Base-by-base conservation (phyloP, 257 asterid genomes). In the Paraleonurus japonicus region DNA sequence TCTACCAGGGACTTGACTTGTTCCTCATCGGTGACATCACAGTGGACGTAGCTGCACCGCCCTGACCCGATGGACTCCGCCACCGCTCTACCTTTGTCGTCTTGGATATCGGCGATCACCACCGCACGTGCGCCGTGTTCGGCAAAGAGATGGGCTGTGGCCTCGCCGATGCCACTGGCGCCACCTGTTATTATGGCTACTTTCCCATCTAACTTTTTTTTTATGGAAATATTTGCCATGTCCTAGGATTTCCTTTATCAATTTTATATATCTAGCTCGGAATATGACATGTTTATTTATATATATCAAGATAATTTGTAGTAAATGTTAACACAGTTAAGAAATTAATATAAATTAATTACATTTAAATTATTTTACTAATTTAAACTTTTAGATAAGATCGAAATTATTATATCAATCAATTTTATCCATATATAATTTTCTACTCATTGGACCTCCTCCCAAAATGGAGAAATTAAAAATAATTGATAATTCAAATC, bases 11-110 rank as follows among this genome's bases (percentile, higher is more conserved):
- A 30, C 32, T 74, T 61, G 9, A 81, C 89, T 53, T 87, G 86
- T n/a, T 78, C 80, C 63, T 85, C 90, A 4, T 85, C 81, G 39
- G 81, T 2, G 4, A 84, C 86, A 45, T 86, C 88, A 33, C 92
- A 84, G 3, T 66, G 72, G n/a, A 72, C 11, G 74, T 67, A 87
- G 65, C 71, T 74, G 80, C 85, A 81, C 4, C 72, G 27, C 15
- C 48, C 48, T 2, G 33, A 28, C 41, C 85, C 80, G 72, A 85
- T 77, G 32, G 90, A 77, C 26, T 63, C 71, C 3, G 81, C 84
- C 28, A 83, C 84, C 61, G 61, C 13, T 2, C n/a, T 59, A 65
- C 89, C 86, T 32, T 70, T 75, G 17, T 77, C 82, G 4, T 84
- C 74, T 22, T 53, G 61, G 61, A 53, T 53, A 3, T 53, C 65